Percentiles rank a stretch among this genome's conserved stretches.
phyloP scores from a whole-genome alignment of 805 yeast species.

The Diddensiella transvaalensis region DNA sequence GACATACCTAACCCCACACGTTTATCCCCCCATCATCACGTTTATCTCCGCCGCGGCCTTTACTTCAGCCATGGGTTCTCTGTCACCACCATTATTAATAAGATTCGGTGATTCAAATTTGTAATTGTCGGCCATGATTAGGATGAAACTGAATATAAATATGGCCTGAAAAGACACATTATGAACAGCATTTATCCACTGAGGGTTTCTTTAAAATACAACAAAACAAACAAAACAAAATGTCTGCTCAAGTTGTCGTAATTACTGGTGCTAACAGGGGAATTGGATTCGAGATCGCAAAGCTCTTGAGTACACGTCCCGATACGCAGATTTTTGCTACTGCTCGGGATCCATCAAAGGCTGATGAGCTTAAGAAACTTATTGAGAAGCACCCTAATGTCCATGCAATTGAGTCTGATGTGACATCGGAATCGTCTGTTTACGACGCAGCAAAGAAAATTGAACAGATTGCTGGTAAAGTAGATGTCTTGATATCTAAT shows the following conservation, averaged over 20 bases:
- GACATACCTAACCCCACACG: no score
- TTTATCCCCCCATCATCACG: no score
- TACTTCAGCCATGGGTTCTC: no score
- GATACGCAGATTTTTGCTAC: constrained; percentile 28
- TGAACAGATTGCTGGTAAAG: constrained; percentile 19
- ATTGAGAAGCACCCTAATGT: constrained; percentile 21
- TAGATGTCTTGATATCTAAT: constrained; percentile 31
- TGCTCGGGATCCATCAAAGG: constrained; percentile 15
- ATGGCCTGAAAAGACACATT: no score
- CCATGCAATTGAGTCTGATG: constrained; percentile 27
- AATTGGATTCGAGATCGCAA: constrained; percentile 35
- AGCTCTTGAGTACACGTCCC: constrained; percentile 23
- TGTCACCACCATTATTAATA: no score
- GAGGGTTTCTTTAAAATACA: no score
- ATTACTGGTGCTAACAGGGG: constrained; percentile 38
- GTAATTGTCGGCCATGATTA: no score
- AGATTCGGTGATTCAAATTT: no score
- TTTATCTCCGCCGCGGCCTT: no score
- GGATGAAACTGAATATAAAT: no score
- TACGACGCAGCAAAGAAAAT: constrained; percentile 18
- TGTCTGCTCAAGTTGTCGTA: constrained; percentile 25
- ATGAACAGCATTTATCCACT: no score
- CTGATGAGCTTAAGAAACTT: constrained; percentile 16
- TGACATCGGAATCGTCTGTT: constrained; percentile 21
- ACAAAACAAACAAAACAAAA: not conserved